A percentile compares a stretch with the other conserved stretches of the same genome.
Conservation (phyloP, 2,329 filamentous ascomycete genomes). For the Hirsutella minnesotensis region DNA sequence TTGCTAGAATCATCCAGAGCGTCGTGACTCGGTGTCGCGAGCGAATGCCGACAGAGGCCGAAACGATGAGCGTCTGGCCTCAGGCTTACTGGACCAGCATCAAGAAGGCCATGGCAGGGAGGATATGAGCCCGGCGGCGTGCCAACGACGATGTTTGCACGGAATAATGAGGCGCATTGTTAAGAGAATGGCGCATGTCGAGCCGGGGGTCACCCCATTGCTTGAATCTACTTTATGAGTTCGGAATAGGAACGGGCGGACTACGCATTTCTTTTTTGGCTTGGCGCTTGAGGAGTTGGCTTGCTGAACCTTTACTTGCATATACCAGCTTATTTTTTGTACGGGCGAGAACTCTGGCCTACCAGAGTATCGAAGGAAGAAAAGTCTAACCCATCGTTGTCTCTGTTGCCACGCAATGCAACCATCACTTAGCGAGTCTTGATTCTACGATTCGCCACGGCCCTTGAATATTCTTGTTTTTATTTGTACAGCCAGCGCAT, state of each 20-base stretch:
- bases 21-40: conserved; percentile 48
- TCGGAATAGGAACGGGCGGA: neutral
- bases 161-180: too few relatives aligned
- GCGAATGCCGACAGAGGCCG: conserved; percentile 44
- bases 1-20: conserved; percentile 50
- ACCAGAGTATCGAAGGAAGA: conserved; percentile 1
- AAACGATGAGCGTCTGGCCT: conserved; percentile 44
- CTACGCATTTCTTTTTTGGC: neutral
- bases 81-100: conserved; percentile 50
- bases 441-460: neutral
- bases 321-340: conserved; percentile 11
- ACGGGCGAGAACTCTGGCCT: conserved; percentile 1
- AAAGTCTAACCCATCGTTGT: conserved; percentile 6
- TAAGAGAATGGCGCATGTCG: too few relatives aligned
- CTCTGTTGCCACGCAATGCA: neutral
- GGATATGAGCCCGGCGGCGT: conserved; percentile 10
- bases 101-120: conserved; percentile 33
- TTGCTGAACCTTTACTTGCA: conserved; percentile 14
- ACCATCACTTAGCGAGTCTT: neutral
- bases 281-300: conserved; percentile 6
- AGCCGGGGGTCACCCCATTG: too few relatives aligned
- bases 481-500: neutral
- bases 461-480: neutral
- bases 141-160: neutral
- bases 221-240: neutral